Conservation (phyloP, 2,329 filamentous ascomycete species). For the Penicillium sp. region DNA sequence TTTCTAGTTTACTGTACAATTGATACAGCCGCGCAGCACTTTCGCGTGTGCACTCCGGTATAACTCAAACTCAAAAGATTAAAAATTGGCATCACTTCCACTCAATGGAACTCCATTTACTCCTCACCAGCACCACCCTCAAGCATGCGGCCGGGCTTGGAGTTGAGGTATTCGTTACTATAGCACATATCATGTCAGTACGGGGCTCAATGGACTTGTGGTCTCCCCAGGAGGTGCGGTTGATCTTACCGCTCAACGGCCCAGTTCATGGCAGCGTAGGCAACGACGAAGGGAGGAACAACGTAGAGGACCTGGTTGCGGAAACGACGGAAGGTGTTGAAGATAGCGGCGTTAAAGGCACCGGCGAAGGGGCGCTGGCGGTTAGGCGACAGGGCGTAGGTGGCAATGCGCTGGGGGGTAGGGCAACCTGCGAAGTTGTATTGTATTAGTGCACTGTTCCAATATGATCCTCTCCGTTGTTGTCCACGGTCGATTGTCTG, state of each 20-base stretch:
- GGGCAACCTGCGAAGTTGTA: constrained; percentile 29
- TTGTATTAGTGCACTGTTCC: neutral
- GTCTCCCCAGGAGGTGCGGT: constrained; percentile 34
- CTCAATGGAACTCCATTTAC: constrained; percentile 26
- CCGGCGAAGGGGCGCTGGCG: constrained; percentile 85
- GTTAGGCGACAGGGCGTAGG: constrained; percentile 81
- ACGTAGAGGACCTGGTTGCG: constrained; percentile 86
- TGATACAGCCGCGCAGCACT: constrained; percentile 23
- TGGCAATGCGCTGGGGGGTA: constrained; percentile 57
- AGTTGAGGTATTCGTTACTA: constrained; percentile 54
- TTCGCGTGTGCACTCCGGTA: constrained; percentile 9
- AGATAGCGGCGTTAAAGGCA: constrained; percentile 75
- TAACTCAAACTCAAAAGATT: constrained; percentile 6
- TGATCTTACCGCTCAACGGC: constrained; percentile 75
- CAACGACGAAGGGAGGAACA: constrained; percentile 72
- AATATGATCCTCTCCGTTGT: neutral
- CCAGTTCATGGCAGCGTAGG: constrained; percentile 86
- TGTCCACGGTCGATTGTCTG: neutral
- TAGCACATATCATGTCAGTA: constrained; percentile 11
- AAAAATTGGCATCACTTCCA: constrained; percentile 4
- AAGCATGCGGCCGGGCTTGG: constrained; percentile 47
- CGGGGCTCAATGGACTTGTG: neutral
- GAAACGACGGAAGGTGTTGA: constrained; percentile 91
- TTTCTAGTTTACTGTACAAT: constrained; percentile 46
- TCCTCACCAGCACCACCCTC: constrained; percentile 31